phyloP scores from a whole-genome alignment of 768 basidiomycete genomes.

The Suillus hirtellus region DNA sequence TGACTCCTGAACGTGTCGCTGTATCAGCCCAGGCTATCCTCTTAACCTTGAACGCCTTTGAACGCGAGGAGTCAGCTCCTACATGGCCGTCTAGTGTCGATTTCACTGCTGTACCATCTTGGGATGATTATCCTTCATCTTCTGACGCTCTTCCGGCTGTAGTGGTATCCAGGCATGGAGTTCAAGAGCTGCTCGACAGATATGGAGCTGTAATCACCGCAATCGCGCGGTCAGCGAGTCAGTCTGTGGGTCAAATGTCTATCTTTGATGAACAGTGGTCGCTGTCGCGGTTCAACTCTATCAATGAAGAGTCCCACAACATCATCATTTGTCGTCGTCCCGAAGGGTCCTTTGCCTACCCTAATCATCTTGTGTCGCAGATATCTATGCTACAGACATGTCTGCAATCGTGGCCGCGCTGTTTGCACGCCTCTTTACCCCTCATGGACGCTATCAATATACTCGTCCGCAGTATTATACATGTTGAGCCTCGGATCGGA shows the following conservation, averaged over 20 bases:
- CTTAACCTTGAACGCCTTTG: slow-evolving; percentile 67
- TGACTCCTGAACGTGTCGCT: slow-evolving; percentile 71
- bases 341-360: slow-evolving; percentile 67
- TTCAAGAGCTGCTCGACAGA: slow-evolving; percentile 73
- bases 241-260: slow-evolving; percentile 71
- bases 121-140: slow-evolving; percentile 70
- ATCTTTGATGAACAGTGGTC: slow-evolving; percentile 87
- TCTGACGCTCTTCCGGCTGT: slow-evolving; percentile 60
- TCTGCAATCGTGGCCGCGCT: slow-evolving; percentile 85
- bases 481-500: slow-evolving; percentile 75
- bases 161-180: slow-evolving; percentile 59
- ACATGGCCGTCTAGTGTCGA: slow-evolving; percentile 79
- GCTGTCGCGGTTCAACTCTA: slow-evolving; percentile 45
- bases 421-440: slow-evolving; percentile 55
- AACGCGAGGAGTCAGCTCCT: slow-evolving; percentile 69
- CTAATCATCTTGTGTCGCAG: slow-evolving; percentile 55
- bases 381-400: slow-evolving; percentile 74
- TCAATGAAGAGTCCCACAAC: slow-evolving; percentile 70
- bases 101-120: slow-evolving; percentile 53
- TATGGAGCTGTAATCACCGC: slow-evolving; percentile 55
- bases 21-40: slow-evolving; percentile 79
- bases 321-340: slow-evolving; percentile 67
- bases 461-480: slow-evolving; percentile 79
- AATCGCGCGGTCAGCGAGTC: slow-evolving; percentile 60
- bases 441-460: slow-evolving; percentile 70